Percentiles rank a stretch among this genome's conserved stretches.
phyloP scores from a whole-genome alignment of 2,329 filamentous ascomycete genomes.

The Fusarium fujikuroi region DNA sequence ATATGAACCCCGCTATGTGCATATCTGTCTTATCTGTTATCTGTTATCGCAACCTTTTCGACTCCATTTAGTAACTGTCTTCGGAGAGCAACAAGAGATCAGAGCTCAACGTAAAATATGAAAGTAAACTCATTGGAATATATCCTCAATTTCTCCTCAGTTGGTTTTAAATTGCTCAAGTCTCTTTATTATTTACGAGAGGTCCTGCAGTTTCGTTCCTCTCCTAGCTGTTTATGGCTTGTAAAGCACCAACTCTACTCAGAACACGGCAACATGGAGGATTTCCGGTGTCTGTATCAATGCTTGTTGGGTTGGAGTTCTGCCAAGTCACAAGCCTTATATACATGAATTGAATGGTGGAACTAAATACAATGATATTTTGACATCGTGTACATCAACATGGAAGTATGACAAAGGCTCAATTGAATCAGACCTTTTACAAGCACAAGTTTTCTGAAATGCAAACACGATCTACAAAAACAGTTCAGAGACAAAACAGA shows the following conservation, averaged over 20 bases:
- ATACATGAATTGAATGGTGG: neutral
- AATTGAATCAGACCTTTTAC: rapidly evolving
- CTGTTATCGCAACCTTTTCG: neutral
- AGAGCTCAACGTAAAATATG: neutral
- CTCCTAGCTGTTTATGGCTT: rapidly evolving
- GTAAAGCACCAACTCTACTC: neutral
- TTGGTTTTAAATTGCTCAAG: rapidly evolving
- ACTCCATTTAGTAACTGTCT: neutral
- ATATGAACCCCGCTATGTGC: neutral
- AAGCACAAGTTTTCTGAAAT: rapidly evolving
- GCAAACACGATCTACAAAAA: neutral
- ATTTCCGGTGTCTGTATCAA: neutral
- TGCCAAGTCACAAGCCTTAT: too few species aligned
- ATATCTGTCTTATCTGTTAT: neutral
- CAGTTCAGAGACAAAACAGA: neutral
- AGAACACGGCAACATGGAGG: neutral
- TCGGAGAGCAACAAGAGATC: neutral
- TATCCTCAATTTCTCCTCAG: too few species aligned
- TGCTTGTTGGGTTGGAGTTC: neutral
- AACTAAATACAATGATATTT: neutral
- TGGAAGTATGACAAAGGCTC: neutral
- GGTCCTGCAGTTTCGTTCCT: neutral
- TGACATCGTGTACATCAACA: rapidly evolving
- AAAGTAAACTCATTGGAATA: too few species aligned
- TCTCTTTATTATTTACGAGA: neutral